Conservation (phyloP, 345 rosid species). For the Hypericum androsaemum region DNA sequence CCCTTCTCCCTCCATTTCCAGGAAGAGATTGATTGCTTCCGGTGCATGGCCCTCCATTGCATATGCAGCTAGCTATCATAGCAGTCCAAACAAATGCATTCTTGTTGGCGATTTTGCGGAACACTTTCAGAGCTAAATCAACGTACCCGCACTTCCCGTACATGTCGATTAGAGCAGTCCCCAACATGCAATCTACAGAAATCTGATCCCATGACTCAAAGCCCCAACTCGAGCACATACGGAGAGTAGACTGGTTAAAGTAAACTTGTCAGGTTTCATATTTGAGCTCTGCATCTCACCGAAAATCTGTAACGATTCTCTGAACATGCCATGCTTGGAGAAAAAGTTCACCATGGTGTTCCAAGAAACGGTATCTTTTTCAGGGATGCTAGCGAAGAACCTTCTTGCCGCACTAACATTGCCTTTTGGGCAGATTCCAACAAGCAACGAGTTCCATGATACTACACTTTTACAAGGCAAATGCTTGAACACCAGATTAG, state of each 20-base stretch:
- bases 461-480: conserved; percentile 15
- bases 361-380: conserved; percentile 10
- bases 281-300: conserved; percentile 15
- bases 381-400: conserved; percentile 6
- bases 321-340: background rate
- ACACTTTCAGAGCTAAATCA: conserved; percentile 1
- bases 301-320: conserved; percentile 11
- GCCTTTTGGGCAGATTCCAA: conserved; percentile 16
- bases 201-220: conserved; percentile 12
- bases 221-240: conserved; percentile 14
- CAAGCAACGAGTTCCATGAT: conserved; percentile 21
- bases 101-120: background rate
- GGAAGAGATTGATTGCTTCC: conserved; percentile 8
- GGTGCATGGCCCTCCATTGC: conserved; percentile 6
- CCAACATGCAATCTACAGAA: conserved; percentile 5
- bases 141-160: conserved; percentile 19
- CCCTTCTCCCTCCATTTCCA: conserved; percentile 15
- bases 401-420: background rate
- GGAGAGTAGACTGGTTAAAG: conserved; percentile 10
- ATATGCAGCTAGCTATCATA: conserved; percentile 1
- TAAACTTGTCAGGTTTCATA: conserved; percentile 17
- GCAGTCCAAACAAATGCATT: conserved; percentile 10
- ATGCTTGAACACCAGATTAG: conserved; percentile 2
- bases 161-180: conserved; percentile 20
- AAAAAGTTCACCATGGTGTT: conserved; percentile 10